Evolutionary conservation across 2,329 filamentous ascomycete genomes (phyloP).

Genomic region (Apiospora saccharicola): DNA sequence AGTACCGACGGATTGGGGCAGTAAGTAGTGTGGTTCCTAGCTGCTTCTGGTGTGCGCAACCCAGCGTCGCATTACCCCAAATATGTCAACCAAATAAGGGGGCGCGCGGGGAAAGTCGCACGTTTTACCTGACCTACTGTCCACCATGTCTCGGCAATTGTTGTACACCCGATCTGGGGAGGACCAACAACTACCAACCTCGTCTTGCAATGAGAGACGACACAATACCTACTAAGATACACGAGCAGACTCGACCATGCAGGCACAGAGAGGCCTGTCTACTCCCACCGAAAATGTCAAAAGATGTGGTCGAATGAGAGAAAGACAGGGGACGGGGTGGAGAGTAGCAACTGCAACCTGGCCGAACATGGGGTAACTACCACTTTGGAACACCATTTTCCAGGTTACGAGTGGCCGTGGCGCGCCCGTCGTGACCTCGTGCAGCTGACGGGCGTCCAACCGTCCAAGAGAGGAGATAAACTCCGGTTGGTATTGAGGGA

Average conservation of each 20-base stretch:
- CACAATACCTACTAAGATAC: background rate
- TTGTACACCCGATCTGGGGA: background rate
- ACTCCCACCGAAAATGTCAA: too few relatives aligned
- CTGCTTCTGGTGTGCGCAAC: background rate
- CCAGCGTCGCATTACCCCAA: constrained; percentile 1
- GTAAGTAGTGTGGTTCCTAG: background rate
- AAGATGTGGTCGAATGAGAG: background rate
- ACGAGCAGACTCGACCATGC: background rate
- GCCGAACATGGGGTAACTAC: background rate
- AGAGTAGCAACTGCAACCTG: background rate
- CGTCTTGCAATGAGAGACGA: too few relatives aligned
- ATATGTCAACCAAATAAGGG: background rate
- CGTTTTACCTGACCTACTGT: background rate
- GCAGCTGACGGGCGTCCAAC: background rate
- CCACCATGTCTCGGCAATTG: background rate
- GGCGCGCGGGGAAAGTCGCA: background rate
- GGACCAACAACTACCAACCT: accelerated
- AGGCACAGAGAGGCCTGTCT: background rate
- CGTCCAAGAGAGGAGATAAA: background rate
- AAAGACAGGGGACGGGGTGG: background rate
- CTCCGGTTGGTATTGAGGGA: background rate
- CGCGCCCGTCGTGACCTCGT: background rate
- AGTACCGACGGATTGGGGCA: background rate
- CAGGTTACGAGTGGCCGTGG: background rate
- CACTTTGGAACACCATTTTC: background rate